phyloP scores from a whole-genome alignment of 805 yeast genomes.

The Myxozyma neglecta region DNA sequence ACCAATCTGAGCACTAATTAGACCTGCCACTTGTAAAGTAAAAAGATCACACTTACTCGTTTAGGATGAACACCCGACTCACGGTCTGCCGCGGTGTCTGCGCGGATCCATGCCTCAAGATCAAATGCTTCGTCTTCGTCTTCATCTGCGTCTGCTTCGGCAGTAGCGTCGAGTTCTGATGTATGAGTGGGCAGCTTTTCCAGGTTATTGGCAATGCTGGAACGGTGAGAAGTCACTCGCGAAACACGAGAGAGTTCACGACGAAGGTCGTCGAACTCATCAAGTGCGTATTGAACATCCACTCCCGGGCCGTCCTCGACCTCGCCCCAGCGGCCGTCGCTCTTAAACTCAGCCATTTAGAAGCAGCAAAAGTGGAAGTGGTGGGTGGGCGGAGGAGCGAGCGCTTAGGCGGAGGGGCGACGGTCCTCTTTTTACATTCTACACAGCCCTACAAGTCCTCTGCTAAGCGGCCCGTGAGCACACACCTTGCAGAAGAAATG shows the following conservation, averaged over 20 bases:
- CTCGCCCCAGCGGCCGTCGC: constrained; percentile 32
- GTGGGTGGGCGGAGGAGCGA: neutral
- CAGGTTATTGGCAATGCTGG: neutral
- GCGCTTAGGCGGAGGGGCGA: neutral
- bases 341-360: constrained; percentile 1
- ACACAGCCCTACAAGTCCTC: too few species aligned
- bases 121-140: constrained; percentile 19
- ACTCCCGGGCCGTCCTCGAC: constrained; percentile 20
- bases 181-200: constrained; percentile 7
- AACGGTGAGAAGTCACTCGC: neutral
- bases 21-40: neutral
- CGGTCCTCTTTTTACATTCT: too few species aligned
- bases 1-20: constrained; percentile 12
- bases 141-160: constrained; percentile 2
- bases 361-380: neutral
- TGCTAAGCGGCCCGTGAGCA: too few species aligned
- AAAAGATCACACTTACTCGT: constrained; percentile 7
- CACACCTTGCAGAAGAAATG: too few species aligned
- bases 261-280: constrained; percentile 26
- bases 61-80: constrained; percentile 24
- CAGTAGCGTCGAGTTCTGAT: neutral
- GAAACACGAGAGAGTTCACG: constrained; percentile 28
- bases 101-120: constrained; percentile 27
- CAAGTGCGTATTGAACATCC: constrained; percentile 19
- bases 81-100: constrained; percentile 17